A percentile compares a stretch with the other conserved stretches of the same genome.
phyloP scores from a whole-genome alignment of 78 protist genomes.

The Cavenderia fasciculata region DNA sequence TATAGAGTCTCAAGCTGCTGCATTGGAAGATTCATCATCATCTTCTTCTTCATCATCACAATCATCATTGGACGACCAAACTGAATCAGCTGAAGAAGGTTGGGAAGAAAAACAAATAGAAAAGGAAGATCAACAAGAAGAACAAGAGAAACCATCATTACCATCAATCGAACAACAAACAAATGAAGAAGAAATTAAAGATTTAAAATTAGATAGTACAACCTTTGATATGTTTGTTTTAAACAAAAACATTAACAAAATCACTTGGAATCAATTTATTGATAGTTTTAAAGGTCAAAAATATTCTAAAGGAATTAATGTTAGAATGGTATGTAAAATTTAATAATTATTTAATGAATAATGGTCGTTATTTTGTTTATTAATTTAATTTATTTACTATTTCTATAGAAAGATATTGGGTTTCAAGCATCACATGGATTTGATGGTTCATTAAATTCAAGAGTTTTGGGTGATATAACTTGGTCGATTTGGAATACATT shows the following conservation, averaged over 20 bases:
- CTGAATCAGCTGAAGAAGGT: constrained; percentile 14
- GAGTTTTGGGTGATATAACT: constrained; percentile 61
- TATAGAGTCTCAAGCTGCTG: not conserved
- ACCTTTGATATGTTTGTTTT: constrained; percentile 43
- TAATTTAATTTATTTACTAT: not conserved
- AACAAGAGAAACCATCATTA: not conserved
- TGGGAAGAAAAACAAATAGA: constrained; percentile 10
- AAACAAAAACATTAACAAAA: constrained; percentile 53
- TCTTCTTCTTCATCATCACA: not conserved
- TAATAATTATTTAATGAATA: not conserved
- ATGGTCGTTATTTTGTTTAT: not conserved
- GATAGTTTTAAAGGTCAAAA: constrained; percentile 59
- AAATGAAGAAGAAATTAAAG: not conserved
- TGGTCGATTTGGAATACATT: constrained; percentile 75
- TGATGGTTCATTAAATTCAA: constrained; percentile 53
- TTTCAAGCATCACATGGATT: constrained; percentile 74
- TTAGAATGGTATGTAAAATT: constrained; percentile 47
- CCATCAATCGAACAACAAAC: not conserved
- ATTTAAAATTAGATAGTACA: constrained; percentile 6
- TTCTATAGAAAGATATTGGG: constrained; percentile 58
- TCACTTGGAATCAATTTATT: constrained; percentile 61
- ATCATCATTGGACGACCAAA: not conserved
- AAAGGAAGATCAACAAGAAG: not conserved
- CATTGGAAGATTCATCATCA: not conserved
- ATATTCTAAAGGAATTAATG: constrained; percentile 41